Conservation (phyloP, 305 asterid genomes). For the Solanum hybrid region DNA sequence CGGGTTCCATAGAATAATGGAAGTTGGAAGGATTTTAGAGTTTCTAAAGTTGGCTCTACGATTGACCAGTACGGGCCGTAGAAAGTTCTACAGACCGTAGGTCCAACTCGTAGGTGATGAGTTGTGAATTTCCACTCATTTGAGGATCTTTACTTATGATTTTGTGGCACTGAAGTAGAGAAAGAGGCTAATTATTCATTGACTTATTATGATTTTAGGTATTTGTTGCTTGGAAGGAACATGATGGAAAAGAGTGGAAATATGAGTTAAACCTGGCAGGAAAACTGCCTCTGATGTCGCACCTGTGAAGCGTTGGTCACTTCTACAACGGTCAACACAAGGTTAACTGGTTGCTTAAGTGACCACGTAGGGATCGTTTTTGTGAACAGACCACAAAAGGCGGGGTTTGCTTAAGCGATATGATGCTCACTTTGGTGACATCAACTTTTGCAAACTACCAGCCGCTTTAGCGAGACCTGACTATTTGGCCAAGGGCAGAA, state of each 20-base stretch:
- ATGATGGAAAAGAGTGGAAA: background rate
- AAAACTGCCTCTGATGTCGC: background rate
- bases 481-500: background rate
- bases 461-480: background rate
- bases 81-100: background rate
- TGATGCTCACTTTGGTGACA: background rate
- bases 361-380: background rate
- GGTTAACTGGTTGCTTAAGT: background rate
- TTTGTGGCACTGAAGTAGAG: background rate
- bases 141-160: background rate
- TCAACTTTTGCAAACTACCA: background rate
- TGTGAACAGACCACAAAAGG: background rate
- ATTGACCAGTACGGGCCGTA: background rate
- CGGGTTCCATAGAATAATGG: background rate
- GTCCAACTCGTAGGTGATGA: background rate
- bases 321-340: background rate
- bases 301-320: background rate
- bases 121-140: background rate
- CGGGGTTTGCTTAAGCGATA: background rate
- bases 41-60: background rate
- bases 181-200: background rate
- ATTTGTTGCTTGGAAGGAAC: background rate
- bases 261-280: background rate
- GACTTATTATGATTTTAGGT: background rate
- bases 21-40: background rate